Conservation (phyloP, 2,329 filamentous ascomycete species). For the Pseudopyrenochaeta lycopersici region DNA sequence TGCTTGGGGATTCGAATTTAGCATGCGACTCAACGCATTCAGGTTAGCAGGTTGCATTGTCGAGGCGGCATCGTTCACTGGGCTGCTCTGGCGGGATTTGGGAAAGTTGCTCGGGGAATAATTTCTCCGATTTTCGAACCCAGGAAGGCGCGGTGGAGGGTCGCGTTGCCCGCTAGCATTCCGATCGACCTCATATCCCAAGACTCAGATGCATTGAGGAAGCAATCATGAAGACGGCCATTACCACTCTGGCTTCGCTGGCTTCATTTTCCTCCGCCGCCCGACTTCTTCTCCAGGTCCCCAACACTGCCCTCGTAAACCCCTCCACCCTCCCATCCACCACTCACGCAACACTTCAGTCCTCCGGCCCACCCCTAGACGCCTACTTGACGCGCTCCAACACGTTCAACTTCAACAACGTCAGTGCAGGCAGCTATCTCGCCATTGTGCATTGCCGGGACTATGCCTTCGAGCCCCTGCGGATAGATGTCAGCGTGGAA, state of each 20-base stretch:
- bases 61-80: no score
- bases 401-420: conserved; percentile 78
- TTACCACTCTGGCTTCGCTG: conserved; percentile 52
- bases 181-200: background rate
- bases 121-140: no score
- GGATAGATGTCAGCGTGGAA: conserved; percentile 72
- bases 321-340: conserved; percentile 62
- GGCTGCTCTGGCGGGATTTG: no score
- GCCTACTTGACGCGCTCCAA: conserved; percentile 74
- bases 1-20: no score
- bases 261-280: conserved; percentile 53
- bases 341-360: conserved; percentile 73
- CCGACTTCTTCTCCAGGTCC: conserved; percentile 62
- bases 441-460: conserved; percentile 80
- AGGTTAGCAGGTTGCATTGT: no score
- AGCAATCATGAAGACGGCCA: conserved; percentile 39
- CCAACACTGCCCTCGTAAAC: conserved; percentile 54
- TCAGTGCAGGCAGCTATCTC: conserved; percentile 79
- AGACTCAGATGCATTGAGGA: background rate
- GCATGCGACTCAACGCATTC: no score
- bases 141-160: background rate
- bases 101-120: no score
- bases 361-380: conserved; percentile 58
- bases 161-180: background rate
- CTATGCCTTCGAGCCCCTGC: conserved; percentile 78